These are phyloP conservation scores for Candida caryicola DNA, from an alignment of 805 yeast species.

Conservation along the genomic window DNA sequence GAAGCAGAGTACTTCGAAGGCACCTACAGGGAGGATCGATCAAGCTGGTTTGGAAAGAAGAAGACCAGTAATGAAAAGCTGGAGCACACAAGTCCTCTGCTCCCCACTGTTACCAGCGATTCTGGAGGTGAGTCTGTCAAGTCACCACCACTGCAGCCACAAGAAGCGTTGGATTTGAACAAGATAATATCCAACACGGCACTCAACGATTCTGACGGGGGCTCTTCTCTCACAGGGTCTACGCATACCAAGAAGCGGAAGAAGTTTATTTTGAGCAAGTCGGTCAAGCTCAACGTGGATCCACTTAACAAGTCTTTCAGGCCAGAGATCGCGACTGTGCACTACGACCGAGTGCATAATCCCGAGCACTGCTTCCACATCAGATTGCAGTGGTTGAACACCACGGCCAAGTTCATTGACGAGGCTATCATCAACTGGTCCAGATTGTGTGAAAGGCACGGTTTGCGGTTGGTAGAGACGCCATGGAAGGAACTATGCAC, in stretches of 20 bases:
- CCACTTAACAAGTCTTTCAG: conserved; percentile 67
- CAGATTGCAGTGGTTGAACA: conserved; percentile 87
- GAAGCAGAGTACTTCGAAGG: conserved; percentile 50
- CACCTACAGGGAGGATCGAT: conserved; percentile 19
- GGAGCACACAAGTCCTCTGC: not conserved
- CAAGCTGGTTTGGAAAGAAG: conserved; percentile 35
- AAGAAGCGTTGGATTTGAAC: conserved; percentile 19
- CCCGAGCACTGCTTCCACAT: conserved; percentile 94
- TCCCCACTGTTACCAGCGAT: conserved; percentile 7
- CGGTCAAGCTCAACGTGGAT: conserved; percentile 72
- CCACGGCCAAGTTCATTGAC: conserved; percentile 82
- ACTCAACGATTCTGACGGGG: conserved; percentile 12
- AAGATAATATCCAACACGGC: conserved; percentile 15
- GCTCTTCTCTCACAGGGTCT: conserved; percentile 26
- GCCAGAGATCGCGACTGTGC: conserved; percentile 76
- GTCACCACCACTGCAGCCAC: conserved; percentile 22
- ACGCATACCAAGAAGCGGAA: conserved; percentile 21
- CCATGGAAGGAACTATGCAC: conserved; percentile 87
- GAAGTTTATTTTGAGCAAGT: conserved; percentile 61
- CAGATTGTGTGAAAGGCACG: conserved; percentile 80
- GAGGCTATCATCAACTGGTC: conserved; percentile 77
- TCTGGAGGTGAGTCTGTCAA: conserved; percentile 28
- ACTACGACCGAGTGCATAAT: conserved; percentile 88
- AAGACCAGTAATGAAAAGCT: conserved; percentile 2
- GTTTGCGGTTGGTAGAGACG: conserved; percentile 73